Conservation (phyloP, 495 filamentous ascomycete species). For the Pyronema omphalodes region DNA sequence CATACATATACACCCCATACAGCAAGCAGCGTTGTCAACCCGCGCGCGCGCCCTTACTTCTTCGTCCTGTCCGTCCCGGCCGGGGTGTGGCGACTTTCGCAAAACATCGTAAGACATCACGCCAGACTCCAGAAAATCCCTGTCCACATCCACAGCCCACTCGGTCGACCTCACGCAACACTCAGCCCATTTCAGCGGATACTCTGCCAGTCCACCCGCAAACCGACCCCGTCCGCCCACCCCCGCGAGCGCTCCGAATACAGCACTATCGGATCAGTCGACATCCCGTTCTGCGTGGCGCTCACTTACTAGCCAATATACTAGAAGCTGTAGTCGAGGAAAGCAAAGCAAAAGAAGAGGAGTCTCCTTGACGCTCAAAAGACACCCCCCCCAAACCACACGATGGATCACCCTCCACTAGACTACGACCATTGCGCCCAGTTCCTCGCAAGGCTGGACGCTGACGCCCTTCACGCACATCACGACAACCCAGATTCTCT, state of each 20-base stretch:
- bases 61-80: background rate
- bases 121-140: background rate
- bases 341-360: too few species aligned
- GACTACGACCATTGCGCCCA: constrained; percentile 23
- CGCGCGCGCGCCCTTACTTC: too few species aligned
- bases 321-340: too few species aligned
- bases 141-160: background rate
- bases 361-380: constrained; percentile 13
- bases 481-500: constrained; percentile 12
- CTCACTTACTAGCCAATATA: background rate
- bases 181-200: background rate
- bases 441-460: constrained; percentile 23
- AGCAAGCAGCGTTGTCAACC: too few species aligned
- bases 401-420: constrained; percentile 16
- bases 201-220: background rate
- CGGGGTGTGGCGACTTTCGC: background rate
- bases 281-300: background rate
- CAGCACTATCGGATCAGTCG: background rate
- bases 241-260: background rate
- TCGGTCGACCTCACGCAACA: background rate
- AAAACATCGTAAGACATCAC: constrained; percentile 1
- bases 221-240: background rate
- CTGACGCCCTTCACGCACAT: constrained; percentile 15
- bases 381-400: constrained; percentile 15
- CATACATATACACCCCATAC: too few species aligned